Evolutionary conservation across 805 yeast species (phyloP), one percentile per base, ranked within the genome.

Genomic region (Cyberlindnera maritima): DNA sequence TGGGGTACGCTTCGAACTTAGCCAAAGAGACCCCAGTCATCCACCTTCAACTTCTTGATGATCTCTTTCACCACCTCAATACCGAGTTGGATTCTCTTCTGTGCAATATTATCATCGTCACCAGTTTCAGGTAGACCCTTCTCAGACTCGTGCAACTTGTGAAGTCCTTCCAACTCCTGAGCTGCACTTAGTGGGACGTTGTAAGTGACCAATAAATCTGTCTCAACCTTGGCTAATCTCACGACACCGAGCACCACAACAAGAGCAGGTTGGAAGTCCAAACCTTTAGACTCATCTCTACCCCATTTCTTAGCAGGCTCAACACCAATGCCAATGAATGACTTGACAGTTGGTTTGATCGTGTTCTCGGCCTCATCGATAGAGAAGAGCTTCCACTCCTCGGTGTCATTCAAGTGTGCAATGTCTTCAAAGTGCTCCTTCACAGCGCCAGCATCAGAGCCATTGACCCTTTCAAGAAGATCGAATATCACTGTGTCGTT

Each of bases 401-500:
- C 46, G 2, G 65, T 63, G 4, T 70, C 75, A 50, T 76, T 76
- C 41, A 76, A 55, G 3, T 63, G 66, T 3, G 76, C 63, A 18
- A 85, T 67, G 54, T 85, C 94, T 12, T 69, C 66, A 31, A 83
- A 55, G 63, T 86, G 92, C 32, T 66, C 70, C 6, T 66, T 57
- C 19, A 83, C 58, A 0, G 85, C 83, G 11, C 52, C 58, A 7
- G 65, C 49, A 15, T 71, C 72, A 18, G 67, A 69, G 0, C 52
- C 57, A 1, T 66, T 70, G 0, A 80, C 78, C 21, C 66, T 56
- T 54, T 85, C 88, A 52, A 85, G 63, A 14, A 85, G 62, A 51
- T 85, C 94, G 17, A 85, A 59, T n/a, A 85, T 80, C 10, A 85
- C 61, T 15, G 85, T 76, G 53, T 76, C 80, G 44, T 81, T 78